Percentiles rank a stretch among this genome's conserved stretches.
Conservation (phyloP, 177 flowering plant genomes). For the Vitis hybrid region DNA sequence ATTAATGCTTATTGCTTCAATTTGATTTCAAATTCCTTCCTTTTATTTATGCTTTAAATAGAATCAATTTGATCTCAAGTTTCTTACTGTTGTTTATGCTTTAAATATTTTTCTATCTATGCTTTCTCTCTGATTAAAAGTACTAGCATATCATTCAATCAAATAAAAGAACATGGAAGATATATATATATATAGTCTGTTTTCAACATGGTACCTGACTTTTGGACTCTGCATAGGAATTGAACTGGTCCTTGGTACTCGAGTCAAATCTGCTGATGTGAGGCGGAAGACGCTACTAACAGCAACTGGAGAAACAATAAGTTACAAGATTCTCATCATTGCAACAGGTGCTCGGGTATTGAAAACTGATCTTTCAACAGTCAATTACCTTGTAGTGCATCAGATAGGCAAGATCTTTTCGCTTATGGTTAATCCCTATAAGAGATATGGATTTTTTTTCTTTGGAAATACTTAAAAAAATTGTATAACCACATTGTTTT, state of each 20-base stretch:
- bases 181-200: not conserved
- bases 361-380: conserved; percentile 23
- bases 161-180: too few species aligned
- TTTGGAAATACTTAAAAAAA: not conserved
- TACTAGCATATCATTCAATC: too few species aligned
- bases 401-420: not conserved
- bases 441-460: too few species aligned
- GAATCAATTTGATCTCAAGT: too few species aligned
- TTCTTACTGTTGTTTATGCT: too few species aligned
- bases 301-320: conserved; percentile 91
- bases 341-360: conserved; percentile 99
- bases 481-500: not conserved
- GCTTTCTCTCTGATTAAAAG: too few species aligned
- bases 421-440: not conserved
- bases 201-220: not conserved
- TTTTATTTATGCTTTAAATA: too few species aligned
- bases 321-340: conserved; percentile 80
- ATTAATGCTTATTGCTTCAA: too few species aligned
- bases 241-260: conserved; percentile 89
- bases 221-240: conserved; percentile 49
- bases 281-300: conserved; percentile 83
- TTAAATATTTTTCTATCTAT: too few species aligned
- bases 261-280: conserved; percentile 86
- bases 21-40: too few species aligned
- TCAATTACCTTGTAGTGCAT: conserved; percentile 2